Evolutionary conservation across 148 eudicot genomes (phyloP).

Genomic region (Fagopyrum homotropicum): DNA sequence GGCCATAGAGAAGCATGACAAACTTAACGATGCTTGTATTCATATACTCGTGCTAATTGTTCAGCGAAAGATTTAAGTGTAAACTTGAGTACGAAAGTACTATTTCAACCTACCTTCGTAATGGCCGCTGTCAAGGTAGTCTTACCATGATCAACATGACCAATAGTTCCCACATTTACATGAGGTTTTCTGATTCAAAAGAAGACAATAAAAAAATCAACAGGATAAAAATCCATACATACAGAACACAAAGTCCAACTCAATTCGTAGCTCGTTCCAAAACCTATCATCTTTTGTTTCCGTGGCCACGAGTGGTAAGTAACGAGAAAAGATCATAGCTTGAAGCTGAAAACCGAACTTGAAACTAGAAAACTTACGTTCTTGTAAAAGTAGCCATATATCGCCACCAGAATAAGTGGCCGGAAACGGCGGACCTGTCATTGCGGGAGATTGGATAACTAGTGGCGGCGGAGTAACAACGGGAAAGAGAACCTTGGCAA

Average conservation of each 20-base stretch:
- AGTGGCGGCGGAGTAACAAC: constrained; percentile 23
- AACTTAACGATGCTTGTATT: background rate
- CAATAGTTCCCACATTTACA: constrained; percentile 92
- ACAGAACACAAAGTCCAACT: background rate
- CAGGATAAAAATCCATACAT: background rate
- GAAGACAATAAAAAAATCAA: background rate
- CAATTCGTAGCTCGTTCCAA: background rate
- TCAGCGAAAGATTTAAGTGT: background rate
- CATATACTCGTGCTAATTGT: background rate
- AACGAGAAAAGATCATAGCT: background rate
- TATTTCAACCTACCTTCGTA: constrained; percentile 46
- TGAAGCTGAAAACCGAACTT: background rate
- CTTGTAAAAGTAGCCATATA: constrained; percentile 89
- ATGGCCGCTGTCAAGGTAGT: constrained; percentile 96
- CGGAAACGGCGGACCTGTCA: constrained; percentile 18
- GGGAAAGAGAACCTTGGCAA: constrained; percentile 32
- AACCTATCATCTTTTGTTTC: background rate
- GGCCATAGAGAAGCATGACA: background rate
- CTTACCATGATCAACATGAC: constrained; percentile 98
- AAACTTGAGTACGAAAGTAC: background rate
- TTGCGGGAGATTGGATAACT: constrained; percentile 24
- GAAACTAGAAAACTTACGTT: constrained; percentile 38
- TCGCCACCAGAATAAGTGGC: constrained; percentile 39
- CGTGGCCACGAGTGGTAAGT: background rate
- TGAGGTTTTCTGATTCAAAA: constrained; percentile 69